Evolutionary conservation across 73 alveolate species (phyloP).

Genomic region (Symbiodinium pilosum): DNA sequence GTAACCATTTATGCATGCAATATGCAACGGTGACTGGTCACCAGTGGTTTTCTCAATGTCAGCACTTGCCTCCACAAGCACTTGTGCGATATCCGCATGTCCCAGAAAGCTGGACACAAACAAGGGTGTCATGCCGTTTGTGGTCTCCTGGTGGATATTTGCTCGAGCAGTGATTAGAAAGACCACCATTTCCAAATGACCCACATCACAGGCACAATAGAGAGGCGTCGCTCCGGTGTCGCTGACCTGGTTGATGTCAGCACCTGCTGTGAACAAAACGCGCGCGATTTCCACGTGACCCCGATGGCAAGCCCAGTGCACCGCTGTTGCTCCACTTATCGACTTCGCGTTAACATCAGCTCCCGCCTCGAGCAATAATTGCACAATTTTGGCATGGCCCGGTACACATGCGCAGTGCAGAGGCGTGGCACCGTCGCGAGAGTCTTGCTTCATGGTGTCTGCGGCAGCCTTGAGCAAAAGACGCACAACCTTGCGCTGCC

Average conservation of each 20-base stretch:
- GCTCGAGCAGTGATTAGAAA: background rate
- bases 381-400: background rate
- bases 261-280: background rate
- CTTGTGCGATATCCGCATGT: background rate
- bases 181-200: background rate
- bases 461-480: background rate
- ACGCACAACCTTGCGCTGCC: background rate
- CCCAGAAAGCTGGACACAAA: background rate
- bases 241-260: background rate
- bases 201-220: background rate
- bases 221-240: background rate
- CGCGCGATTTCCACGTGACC: slow-evolving; percentile 15
- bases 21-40: background rate
- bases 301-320: background rate
- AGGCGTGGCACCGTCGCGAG: background rate
- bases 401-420: background rate
- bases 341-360: background rate
- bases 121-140: background rate
- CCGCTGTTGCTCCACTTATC: background rate
- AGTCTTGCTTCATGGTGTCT: background rate
- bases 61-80: background rate
- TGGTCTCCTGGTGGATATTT: background rate
- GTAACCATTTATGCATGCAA: background rate
- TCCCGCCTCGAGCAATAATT: background rate
- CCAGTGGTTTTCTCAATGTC: background rate